Base-by-base conservation (phyloP, 2,329 filamentous ascomycete species). In the Tolypocladium ovalisporum region DNA sequence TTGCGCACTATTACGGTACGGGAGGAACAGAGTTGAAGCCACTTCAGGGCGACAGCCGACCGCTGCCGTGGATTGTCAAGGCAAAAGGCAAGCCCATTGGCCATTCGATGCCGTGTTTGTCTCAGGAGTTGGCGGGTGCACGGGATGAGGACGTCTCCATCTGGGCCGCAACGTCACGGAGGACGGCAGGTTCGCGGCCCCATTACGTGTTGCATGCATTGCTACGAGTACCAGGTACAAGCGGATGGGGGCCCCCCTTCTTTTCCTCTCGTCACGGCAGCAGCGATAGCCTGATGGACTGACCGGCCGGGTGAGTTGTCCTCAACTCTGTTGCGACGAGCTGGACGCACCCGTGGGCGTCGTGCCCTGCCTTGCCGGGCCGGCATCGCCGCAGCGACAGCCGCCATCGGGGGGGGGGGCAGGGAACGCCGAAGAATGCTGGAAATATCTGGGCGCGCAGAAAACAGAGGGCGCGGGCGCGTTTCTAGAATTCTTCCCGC, bases 401-500 rank as follows among this genome's bases (percentile, higher is more conserved):
- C 19, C 42, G 13, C 42, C 15, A 27, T 17, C 8, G n/a, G n/a
- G 12, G 13, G n/a, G 9, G 13, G 13, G 10, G 1, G 24, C 22
- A 27, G 22, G 42, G 42, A 17, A 27, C 12, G 2, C 3, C 42
- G 17, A 40, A 44, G 3, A 27, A 36, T 15, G 22, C 27, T 22
- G 13, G 7, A 2, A 13, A 4, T 12, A 42, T 9, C 15, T 12
- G 17, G 17, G 34, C 29, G 19, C 7, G 6, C 19, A 10, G 39
- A 17, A 40, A 12, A 13, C 40, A 13, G n/a, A 13, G 10, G n/a
- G 7, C 10, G 22, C 24, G 32, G 10, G 36, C 54, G 37, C 17
- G 3, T n/a, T 56, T 56, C 54, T 56, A 56, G 54, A 56, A 56
- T 27, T 35, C 44, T 56, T 56, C 54, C 54, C 54, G 32, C 32